A percentile compares a stretch with the other conserved stretches of the same genome.
phyloP scores from a whole-genome alignment of 2,329 filamentous ascomycete species.

The Nemania sp. region DNA sequence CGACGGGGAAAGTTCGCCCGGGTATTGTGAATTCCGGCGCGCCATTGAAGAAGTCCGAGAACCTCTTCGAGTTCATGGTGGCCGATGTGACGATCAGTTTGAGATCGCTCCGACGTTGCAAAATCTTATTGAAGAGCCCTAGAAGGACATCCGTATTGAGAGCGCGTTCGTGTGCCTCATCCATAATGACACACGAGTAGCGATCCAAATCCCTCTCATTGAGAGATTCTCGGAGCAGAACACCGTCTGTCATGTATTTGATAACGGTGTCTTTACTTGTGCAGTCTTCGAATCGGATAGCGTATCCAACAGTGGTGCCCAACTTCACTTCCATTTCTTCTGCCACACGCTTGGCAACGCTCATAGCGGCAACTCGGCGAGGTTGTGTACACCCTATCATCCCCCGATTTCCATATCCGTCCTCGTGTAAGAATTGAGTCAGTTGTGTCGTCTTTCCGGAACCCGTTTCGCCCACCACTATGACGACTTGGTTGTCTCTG shows the following conservation, averaged over 20 bases:
- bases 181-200: conserved; percentile 99
- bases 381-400: conserved; percentile 98
- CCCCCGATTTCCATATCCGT: conserved; percentile 84
- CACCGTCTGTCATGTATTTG: conserved; percentile 99
- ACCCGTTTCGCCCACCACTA: conserved; percentile 95
- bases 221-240: conserved; percentile 88
- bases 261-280: conserved; percentile 94
- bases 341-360: conserved; percentile 94
- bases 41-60: conserved; percentile 93
- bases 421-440: conserved; percentile 94
- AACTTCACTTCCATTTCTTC: conserved; percentile 97
- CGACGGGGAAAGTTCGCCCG: conserved; percentile 93
- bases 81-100: conserved; percentile 98
- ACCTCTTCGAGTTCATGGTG: conserved; percentile 97
- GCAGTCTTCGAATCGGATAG: conserved; percentile 97
- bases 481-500: conserved; percentile 93
- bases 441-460: conserved; percentile 98
- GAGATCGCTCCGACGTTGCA: conserved; percentile 84
- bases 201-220: conserved; percentile 91
- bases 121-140: conserved; percentile 96
- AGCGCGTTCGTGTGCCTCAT: conserved; percentile 95
- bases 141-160: conserved; percentile 97
- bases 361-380: conserved; percentile 96
- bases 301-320: conserved; percentile 88
- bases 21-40: conserved; percentile 97